Evolutionary conservation across 2,329 filamentous ascomycete species (phyloP).

Genomic region (Aspergillus vadensis): DNA sequence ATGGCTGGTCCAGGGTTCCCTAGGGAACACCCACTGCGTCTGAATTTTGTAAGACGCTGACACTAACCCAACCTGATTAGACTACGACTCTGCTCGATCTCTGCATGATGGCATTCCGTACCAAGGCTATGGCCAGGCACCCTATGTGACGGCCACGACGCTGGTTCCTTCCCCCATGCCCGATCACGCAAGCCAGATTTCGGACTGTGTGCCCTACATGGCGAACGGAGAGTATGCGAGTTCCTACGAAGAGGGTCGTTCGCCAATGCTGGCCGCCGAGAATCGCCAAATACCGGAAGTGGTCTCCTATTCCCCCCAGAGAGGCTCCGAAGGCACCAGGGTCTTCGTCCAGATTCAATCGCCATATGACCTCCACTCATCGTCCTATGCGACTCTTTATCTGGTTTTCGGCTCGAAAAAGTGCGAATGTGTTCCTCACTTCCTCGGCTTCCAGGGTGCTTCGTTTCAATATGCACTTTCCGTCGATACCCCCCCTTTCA

Average conservation of each 20-base stretch:
- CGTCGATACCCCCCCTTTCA: conserved; percentile 69
- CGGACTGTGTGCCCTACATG: conserved; percentile 45
- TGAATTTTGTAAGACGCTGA: background rate
- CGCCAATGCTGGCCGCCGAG: conserved; percentile 66
- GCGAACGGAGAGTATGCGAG: conserved; percentile 41
- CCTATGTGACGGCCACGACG: conserved; percentile 40
- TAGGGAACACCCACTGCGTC: background rate
- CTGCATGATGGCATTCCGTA: conserved; percentile 47
- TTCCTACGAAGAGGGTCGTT: conserved; percentile 64
- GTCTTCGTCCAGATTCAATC: conserved; percentile 74
- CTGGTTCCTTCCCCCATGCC: conserved; percentile 45
- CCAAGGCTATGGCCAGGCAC: conserved; percentile 40
- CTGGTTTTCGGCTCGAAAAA: conserved; percentile 79
- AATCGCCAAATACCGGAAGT: conserved; percentile 64
- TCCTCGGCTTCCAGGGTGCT: conserved; percentile 59
- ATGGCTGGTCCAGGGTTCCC: background rate
- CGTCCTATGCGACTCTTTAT: conserved; percentile 57
- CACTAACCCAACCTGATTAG: conserved; percentile 24
- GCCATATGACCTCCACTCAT: conserved; percentile 70
- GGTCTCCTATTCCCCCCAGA: conserved; percentile 68
- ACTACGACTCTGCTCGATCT: conserved; percentile 42
- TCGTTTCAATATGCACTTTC: conserved; percentile 71
- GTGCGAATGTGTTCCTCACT: conserved; percentile 67
- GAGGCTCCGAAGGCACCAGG: conserved; percentile 69
- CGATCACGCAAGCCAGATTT: conserved; percentile 44